phyloP scores from a whole-genome alignment of 2,329 filamentous ascomycete species.

The Orbilia oligospora region DNA sequence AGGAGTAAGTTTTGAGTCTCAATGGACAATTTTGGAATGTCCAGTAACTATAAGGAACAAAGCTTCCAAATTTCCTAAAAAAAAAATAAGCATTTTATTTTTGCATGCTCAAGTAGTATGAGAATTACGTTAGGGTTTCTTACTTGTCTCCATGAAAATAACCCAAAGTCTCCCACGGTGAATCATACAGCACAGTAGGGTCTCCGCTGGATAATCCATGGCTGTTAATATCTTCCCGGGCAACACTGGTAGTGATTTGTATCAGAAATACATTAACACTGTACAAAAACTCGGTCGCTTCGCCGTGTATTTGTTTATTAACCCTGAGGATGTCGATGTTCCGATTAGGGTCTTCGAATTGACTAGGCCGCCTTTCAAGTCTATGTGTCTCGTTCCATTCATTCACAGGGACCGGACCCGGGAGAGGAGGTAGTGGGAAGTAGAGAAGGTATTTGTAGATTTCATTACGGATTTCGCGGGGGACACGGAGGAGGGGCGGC shows the following conservation, averaged over 20 bases:
- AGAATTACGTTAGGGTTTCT: too few species aligned
- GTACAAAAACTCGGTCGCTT: conserved; percentile 8
- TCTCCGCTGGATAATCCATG: not conserved
- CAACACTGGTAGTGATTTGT: not conserved
- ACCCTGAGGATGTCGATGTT: conserved; percentile 11
- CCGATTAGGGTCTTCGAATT: not conserved
- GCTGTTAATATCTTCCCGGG: not conserved
- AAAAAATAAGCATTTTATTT: not conserved
- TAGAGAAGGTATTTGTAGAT: conserved; percentile 31
- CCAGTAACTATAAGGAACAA: not conserved
- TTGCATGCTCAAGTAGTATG: too few species aligned
- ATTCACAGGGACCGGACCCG: not conserved
- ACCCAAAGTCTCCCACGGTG: conserved; percentile 32
- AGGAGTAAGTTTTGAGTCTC: conserved; percentile 2
- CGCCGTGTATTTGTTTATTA: not conserved
- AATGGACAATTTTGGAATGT: not conserved
- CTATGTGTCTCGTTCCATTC: not conserved
- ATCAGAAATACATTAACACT: conserved; percentile 11
- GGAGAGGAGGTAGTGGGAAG: not conserved
- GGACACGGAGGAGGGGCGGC: conserved; percentile 27
- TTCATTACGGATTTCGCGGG: conserved; percentile 45
- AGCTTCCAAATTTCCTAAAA: not conserved
- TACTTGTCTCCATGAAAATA: conserved; percentile 19
- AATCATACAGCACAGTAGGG: not conserved
- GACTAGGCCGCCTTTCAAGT: not conserved